A percentile compares a stretch with the other conserved stretches of the same genome.
Conservation (phyloP, 371 early-diverging fungal species). For the Syncephalis fuscata region DNA sequence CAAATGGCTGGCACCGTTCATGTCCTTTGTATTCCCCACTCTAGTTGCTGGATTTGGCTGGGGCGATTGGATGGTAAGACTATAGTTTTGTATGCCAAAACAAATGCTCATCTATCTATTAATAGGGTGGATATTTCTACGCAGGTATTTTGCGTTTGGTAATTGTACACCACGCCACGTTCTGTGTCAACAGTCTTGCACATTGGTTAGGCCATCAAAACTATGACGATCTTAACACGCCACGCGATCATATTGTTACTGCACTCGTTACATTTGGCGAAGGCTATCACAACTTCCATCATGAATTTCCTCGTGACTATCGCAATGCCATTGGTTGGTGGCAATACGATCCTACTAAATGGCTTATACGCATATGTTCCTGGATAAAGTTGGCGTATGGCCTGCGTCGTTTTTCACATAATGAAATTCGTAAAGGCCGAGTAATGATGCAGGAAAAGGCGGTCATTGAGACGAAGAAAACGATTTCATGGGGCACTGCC, state of each 20-base stretch:
- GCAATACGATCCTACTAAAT: constrained; percentile 75
- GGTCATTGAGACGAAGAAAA: constrained; percentile 30
- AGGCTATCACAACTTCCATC: constrained; percentile 67
- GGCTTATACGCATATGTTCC: constrained; percentile 56
- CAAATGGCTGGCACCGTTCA: constrained; percentile 39
- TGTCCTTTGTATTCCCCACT: constrained; percentile 59
- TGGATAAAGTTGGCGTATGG: constrained; percentile 61
- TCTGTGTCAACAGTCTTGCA: constrained; percentile 81
- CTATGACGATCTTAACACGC: constrained; percentile 2
- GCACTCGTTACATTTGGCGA: constrained; percentile 62
- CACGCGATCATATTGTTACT: constrained; percentile 6
- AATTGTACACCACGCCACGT: constrained; percentile 82
- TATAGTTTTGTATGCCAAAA: constrained; percentile 44
- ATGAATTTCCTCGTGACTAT: constrained; percentile 89
- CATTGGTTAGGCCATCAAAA: constrained; percentile 52
- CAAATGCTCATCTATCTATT: constrained; percentile 29
- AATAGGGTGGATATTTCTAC: constrained; percentile 49
- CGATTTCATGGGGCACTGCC: constrained; percentile 53
- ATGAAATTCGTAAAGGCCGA: constrained; percentile 74
- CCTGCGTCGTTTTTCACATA: constrained; percentile 71
- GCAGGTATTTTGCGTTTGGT: constrained; percentile 58
- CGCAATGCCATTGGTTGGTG: constrained; percentile 62
- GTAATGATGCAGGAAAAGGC: constrained; percentile 67
- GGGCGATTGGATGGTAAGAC: constrained; percentile 61
- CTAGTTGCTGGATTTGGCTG: constrained; percentile 67